Base-by-base conservation (phyloP, 208 protist genomes). In the Paratrypanosoma confusum region DNA sequence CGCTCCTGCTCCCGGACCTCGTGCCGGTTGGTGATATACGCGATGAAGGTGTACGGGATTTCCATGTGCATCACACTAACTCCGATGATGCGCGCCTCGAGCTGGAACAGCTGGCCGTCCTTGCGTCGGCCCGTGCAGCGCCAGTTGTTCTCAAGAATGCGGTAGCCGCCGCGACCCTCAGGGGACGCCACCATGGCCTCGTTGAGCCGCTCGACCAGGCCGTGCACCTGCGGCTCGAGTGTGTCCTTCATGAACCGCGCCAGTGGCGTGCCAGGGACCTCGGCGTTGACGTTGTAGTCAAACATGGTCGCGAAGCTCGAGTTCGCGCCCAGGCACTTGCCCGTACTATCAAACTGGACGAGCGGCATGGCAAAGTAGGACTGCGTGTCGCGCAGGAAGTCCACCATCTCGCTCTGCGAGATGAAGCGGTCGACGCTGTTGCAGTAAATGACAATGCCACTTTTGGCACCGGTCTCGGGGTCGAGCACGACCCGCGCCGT, bases 391-490 rank as follows among this genome's bases (percentile, higher is more conserved):
- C 39, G 39, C 33, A 27, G 33, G 33, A 51, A 42, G 37, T 16
- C 17, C 20, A 26, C 11, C 8, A 23, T n/a, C 36, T 49, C 10
- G 8, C 16, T 13, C n/a, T 24, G 8, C 17, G 39, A 7, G 6
- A 14, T 16, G 4, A 43, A 22, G 11, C 43, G 16, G 28, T 14
- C 36, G 22, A 43, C 43, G 35, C 60, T 42, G 6, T 45, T 24
- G 25, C 50, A 51, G 45, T 45, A 65, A 7, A 46, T 22, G 40
- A 52, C 57, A 33, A 39, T 60, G 31, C 44, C 32, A n/a, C 13
- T 5, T 11, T 26, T 3, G n/a, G 13, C 41, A 13, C 24, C 6
- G 8, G 7, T 4, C 5, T 14, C 24, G 28, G 20, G 5, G 18
- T 24, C 16, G 18, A 28, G 10, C 5, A 58, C 13, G 42, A 51